These are phyloP conservation scores for Claviceps fusiformis DNA, from an alignment of 2,329 filamentous ascomycete species.

Conservation along the genomic window DNA sequence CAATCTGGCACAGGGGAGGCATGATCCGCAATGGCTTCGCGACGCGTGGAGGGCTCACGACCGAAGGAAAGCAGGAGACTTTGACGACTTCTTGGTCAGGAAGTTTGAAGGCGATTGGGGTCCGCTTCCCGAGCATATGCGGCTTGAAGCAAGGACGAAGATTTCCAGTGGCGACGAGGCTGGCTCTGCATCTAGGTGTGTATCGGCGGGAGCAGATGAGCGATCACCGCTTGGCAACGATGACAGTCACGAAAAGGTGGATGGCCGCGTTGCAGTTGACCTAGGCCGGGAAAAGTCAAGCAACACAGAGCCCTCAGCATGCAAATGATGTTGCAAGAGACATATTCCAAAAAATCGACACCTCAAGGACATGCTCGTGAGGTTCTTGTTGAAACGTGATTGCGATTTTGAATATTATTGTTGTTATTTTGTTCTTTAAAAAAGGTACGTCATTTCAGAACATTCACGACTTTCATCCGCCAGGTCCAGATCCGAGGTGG, in stretches of 20 bases:
- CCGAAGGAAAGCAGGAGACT: conserved; percentile 33
- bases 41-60: conserved; percentile 38
- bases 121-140: conserved; percentile 22
- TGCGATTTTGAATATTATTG: too few relatives aligned
- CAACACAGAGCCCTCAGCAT: background rate
- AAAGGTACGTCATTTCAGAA: background rate
- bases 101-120: conserved; percentile 37
- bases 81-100: conserved; percentile 30
- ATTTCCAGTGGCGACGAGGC: background rate
- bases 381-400: too few relatives aligned
- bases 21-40: conserved; percentile 39
- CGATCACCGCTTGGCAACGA: background rate
- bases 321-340: background rate
- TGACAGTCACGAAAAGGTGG: background rate
- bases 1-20: conserved; percentile 31
- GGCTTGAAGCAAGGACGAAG: conserved; percentile 2
- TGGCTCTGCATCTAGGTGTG: background rate
- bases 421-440: background rate
- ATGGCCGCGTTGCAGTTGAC: background rate
- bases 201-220: background rate
- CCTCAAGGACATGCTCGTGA: background rate
- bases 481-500: background rate
- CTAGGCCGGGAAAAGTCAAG: background rate
- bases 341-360: background rate
- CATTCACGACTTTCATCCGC: background rate